Evolutionary conservation across 2,329 filamentous ascomycete genomes (phyloP), one percentile per base, ranked within the genome.

Genomic region (Colletotrichum zoysiae): DNA sequence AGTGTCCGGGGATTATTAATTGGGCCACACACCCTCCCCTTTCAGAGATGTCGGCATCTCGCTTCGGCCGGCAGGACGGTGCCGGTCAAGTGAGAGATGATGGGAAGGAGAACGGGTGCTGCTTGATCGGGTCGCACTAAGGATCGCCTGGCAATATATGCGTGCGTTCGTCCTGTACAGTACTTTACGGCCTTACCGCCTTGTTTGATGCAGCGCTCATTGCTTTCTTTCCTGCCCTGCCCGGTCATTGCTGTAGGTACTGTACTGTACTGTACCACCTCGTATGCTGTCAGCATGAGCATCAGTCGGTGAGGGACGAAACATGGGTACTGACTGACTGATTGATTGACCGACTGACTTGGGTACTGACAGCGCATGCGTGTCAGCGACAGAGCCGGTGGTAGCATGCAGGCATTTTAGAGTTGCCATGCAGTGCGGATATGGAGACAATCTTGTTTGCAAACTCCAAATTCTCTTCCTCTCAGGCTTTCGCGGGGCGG

Each of bases 81-180:
- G 57, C 51, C 57, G 65, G 65, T 44, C 59, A 60, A 60, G 40
- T 60, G 53, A 69, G 59, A 71, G 70, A 16, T 71, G 65, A 69
- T 59, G 53, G 50, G n/a, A 33, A 12, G 5, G 30, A 30, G 30
- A 33, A 50, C 48, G 40, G 44, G 35, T 53, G 44, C 42, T 53
- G 50, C n/a, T n/a, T n/a, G 26, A 18, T 56, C 46, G 46, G n/a
- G 20, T 16, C 59, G 26, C 26, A 30, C 40, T 60, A 26, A 35
- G 26, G 40, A 46, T 33, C 20, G 38, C 26, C n/a, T 50, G 46
- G 23, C 33, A 51, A 16, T 44, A 63, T 18, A 18, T 40, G 53
- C 9, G 20, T 18, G 16, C 3, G 23, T 16, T 38, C 30, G 44
- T 51, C 20, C 46, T 18, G 35, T 20, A 42, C 14, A 18, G 35